Conservation (phyloP, 345 rosid genomes). For the Trapa bicornis region DNA sequence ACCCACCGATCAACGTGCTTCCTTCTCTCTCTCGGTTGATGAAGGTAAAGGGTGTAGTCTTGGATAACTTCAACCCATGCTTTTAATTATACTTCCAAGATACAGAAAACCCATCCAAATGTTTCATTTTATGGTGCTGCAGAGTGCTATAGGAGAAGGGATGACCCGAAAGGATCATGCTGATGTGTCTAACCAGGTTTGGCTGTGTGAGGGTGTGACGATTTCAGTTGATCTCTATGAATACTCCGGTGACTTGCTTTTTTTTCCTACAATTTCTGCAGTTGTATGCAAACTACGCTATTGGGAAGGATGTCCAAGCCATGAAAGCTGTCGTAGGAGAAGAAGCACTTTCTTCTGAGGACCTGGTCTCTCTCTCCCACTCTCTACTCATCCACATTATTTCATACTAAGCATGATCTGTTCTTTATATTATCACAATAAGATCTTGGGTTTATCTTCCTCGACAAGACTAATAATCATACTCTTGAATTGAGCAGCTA, state of each 20-base stretch:
- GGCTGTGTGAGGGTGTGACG: constrained; percentile 2
- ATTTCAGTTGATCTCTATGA: constrained; percentile 2
- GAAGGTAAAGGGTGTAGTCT: constrained; percentile 43
- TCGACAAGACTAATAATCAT: constrained; percentile 8
- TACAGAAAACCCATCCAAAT: neutral
- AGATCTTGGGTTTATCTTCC: neutral
- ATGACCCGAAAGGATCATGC: constrained; percentile 91
- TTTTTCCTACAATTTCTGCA: constrained; percentile 16
- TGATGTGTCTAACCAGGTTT: constrained; percentile 89
- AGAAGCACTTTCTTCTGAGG: constrained; percentile 97
- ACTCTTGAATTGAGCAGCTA: constrained; percentile 38
- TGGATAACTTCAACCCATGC: neutral
- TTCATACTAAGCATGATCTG: neutral
- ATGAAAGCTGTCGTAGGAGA: constrained; percentile 99
- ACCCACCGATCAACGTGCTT: constrained; percentile 97
- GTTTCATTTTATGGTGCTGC: constrained; percentile 6
- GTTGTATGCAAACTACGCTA: constrained; percentile 93
- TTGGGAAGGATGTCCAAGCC: constrained; percentile 95
- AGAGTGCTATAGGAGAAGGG: constrained; percentile 99
- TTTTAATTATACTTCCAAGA: neutral
- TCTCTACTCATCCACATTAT: neutral
- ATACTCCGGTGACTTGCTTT: neutral
- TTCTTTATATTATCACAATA: neutral
- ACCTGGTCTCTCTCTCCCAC: constrained; percentile 31
- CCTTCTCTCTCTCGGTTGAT: constrained; percentile 92